Evolutionary conservation across 257 asterid genomes (phyloP).

Genomic region (Plectranthus barbatus): DNA sequence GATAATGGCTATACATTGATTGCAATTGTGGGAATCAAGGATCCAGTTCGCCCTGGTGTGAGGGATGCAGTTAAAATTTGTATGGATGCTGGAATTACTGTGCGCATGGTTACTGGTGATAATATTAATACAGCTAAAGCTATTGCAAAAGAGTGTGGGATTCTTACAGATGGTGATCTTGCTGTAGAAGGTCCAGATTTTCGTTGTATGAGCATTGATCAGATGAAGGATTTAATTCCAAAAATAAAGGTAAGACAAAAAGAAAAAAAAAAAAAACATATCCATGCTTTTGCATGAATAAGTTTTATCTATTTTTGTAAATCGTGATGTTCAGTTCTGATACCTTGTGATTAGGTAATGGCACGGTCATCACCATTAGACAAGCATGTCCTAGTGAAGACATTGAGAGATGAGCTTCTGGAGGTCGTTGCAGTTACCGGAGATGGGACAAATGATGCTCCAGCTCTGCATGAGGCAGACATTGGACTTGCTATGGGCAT

Average conservation of each 20-base stretch:
- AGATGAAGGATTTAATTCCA: constrained; percentile 71
- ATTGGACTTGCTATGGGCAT: constrained; percentile 96
- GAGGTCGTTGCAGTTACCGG: constrained; percentile 98
- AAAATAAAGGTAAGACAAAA: constrained; percentile 58
- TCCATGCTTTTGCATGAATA: background rate
- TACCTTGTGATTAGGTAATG: constrained; percentile 61
- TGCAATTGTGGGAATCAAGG: constrained; percentile 85
- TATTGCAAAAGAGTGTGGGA: constrained; percentile 94
- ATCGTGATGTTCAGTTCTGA: constrained; percentile 8
- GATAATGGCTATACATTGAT: constrained; percentile 69
- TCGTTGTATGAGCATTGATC: constrained; percentile 44
- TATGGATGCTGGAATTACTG: constrained; percentile 78
- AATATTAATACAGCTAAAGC: constrained; percentile 91
- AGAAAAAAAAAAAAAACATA: background rate
- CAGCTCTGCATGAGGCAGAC: constrained; percentile 87
- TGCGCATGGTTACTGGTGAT: constrained; percentile 97
- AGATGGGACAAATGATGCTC: constrained; percentile 97
- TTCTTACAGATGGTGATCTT: constrained; percentile 56
- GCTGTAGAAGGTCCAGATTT: constrained; percentile 88
- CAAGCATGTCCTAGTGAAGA: constrained; percentile 77
- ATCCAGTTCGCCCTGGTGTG: constrained; percentile 94
- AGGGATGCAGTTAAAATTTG: constrained; percentile 81
- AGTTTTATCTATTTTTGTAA: background rate
- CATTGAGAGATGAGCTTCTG: constrained; percentile 47
- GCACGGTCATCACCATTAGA: constrained; percentile 95